Percentiles rank a stretch among this genome's conserved stretches.
Conservation (phyloP, 306 rosid genomes). For the Potentilla sterilis region DNA sequence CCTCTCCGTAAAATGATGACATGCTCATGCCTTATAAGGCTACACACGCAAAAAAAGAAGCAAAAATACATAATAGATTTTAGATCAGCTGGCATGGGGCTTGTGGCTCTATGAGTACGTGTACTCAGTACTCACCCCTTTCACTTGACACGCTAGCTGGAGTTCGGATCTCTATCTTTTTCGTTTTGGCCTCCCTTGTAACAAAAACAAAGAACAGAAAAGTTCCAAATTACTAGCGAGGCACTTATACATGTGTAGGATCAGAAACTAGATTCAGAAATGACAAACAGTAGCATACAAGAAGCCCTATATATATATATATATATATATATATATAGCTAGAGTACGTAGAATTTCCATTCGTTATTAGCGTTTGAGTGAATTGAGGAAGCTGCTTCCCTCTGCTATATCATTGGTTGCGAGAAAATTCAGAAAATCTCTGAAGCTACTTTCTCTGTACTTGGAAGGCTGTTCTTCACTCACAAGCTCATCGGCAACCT, state of each 20-base stretch:
- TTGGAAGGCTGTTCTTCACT: constrained; percentile 22
- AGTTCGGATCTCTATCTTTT: neutral
- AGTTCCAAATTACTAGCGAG: neutral
- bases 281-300: neutral
- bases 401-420: constrained; percentile 36
- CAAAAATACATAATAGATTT: neutral
- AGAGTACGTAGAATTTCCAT: neutral
- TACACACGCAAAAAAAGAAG: neutral
- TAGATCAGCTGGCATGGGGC: neutral
- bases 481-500: constrained; percentile 37
- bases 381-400: constrained; percentile 47
- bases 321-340: neutral
- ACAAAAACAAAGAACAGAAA: neutral
- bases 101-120: neutral
- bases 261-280: neutral
- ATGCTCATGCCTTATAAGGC: neutral
- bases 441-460: constrained; percentile 41
- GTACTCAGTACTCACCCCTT: neutral
- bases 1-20: neutral
- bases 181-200: neutral
- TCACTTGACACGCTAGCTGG: neutral
- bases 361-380: constrained; percentile 33
- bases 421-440: constrained; percentile 53
- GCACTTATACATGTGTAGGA: neutral
- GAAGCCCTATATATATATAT: neutral